Evolutionary conservation across 495 filamentous ascomycete genomes (phyloP), one percentile per base, ranked within the genome.

Genomic region (Penicillium mononematosum): DNA sequence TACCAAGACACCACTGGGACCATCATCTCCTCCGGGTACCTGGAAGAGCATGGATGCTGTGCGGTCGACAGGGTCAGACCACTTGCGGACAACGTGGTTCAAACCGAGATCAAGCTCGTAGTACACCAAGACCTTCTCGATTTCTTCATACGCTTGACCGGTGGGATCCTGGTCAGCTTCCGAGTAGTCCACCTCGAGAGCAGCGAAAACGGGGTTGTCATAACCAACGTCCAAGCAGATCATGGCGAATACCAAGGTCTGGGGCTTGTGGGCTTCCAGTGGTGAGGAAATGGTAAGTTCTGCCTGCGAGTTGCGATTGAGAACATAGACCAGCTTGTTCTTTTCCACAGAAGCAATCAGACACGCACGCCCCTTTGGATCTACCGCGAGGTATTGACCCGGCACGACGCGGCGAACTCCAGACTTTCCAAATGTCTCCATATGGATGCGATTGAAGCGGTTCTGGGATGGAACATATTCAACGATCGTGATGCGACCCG

Each of bases 261-360:
- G 92, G n/a, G 91, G 84, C 71, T 92, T 95, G 73, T 98, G 94
- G 6, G 95, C 95, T 74, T 98, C 95, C n/a, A 98, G 78, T 2
- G 95, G 93, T 16, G 92, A 97, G 6, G 95, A 99, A 39, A 98
- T 98, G 25, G 91, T 94, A 65, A 98, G 81, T 69, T 96, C 91
- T 32, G 90, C 91, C 74, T 96, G 90, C 38, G 91, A 83, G 74
- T 96, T 96, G 39, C 95, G 88, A 75, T 97, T 97, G 53, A 99
- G 81, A 66, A 98, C 93, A 73, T 98, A 99, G 67, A 98, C 95
- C 62, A 99, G 88, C 76, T 98, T 98, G 75, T 98, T 98, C 84
- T 99, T 99, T 74, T 99, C 95, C 56, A 94, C 81, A 9, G 91
- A 91, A 7, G 95, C 90, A 48, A 97, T 91, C 62, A 99, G 79